Base-by-base conservation (phyloP, 2,329 filamentous ascomycete genomes). In the Periconia macrospinosa region DNA sequence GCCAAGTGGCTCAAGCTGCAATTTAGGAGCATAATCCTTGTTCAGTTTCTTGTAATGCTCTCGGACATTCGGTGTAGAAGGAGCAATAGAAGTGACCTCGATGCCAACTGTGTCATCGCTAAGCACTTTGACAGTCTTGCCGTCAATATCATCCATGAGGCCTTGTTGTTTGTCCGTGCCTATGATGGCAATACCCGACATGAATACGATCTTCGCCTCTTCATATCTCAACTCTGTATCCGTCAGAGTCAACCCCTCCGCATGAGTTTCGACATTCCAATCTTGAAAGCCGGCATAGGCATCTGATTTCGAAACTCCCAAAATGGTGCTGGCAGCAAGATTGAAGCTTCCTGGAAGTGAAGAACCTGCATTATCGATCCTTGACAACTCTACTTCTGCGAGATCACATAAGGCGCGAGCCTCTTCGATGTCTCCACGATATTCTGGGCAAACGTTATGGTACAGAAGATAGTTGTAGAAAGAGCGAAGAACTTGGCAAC, bases 381-480 rank as follows among this genome's bases (percentile, higher is more conserved):
- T 78, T 57, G 83, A 83, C 35, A 94, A 79, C 72, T 97, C 91
- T 1, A 76, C 66, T 2, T 84, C 80, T 1, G 90, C 91, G 14
- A 79, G 67, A 18, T 86, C 81, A 63, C 91, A 96, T 27, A 93
- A 70, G 1, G 71, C 70, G 8, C 88, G 78, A 0, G 92, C 91
- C 0, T 80, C 77, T 15, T 83, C 75, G 53, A 97, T 79, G 58
- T 93, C 83, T 0, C 81, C 77, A 0, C 74, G 78, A 67, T 92
- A 89, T 70, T 97, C 94, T 0, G 89, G 88, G 65, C 92, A 96
- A 15, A 95, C 93, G 37, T 89, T 83, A 67, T 97, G 92, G 55
- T 89, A 84, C 10, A 92, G 79, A 0, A 97, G 79, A 61, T 97
- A 99, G 59, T 91, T 90, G 58, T 96, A 84, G 68, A 97, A 97